Base-by-base conservation (phyloP, 2,329 filamentous ascomycete species). In the Onygenales sp. region DNA sequence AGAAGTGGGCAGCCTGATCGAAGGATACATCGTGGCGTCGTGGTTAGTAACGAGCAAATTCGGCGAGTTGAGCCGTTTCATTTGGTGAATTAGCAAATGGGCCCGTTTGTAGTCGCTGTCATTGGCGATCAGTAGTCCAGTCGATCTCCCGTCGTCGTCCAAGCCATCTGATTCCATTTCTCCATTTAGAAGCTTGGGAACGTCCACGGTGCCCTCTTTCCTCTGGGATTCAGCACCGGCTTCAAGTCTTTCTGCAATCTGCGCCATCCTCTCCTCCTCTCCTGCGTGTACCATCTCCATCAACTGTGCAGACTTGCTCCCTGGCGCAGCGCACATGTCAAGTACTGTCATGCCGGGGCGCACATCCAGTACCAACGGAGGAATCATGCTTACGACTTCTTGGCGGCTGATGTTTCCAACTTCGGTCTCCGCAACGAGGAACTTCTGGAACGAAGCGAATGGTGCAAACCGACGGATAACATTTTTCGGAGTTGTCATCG, bases 351-450 rank as follows among this genome's bases (percentile, higher is more conserved):
- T 95, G 51, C 91, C 88, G 4, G 93, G 91, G 61, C 83, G 83
- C 49, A 97, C 79, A 64, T 97, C 91, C 77, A 98, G 87, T 62
- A 97, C 78, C 62, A 97, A 80, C 31, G 93, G 93, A 31, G 93
- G 93, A 58, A 98, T 97, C 93, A 98, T 98, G 75, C 89, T 95
- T 65, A 98, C 93, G 44, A 95, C 86, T 74, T 98, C 93, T 72
- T 98, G 93, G 63, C 93, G 84, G 71, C 88, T 95, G 64, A 98
- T 97, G 70, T 97, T 98, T 63, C 93, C 93, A 21, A 97, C 90
- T 53, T 87, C 90, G 3, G 93, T 96, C 77, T 98, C 93, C 51
- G 92, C 94, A 49, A 98, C 93, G 49, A 98, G 80, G 76, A 96
- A 98, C 69, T 94, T 95, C 70, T 98, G 93, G 73, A 98, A 97